These are phyloP conservation scores for Heracleum sosnowskyi DNA, from an alignment of 129 eudicot genomes.

Conservation along the genomic window DNA sequence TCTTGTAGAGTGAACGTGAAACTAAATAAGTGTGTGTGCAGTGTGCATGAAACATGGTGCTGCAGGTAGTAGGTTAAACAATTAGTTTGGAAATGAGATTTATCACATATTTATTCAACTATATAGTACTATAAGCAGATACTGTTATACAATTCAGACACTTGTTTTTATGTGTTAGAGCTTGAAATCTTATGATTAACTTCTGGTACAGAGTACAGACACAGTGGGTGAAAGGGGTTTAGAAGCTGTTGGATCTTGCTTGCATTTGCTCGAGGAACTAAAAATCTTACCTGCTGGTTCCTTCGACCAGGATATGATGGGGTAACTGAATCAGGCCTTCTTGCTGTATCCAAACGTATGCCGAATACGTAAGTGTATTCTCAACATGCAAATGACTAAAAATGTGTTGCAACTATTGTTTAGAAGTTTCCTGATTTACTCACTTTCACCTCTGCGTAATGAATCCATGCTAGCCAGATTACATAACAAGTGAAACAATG, in stretches of 20 bases:
- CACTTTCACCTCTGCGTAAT: constrained; percentile 86
- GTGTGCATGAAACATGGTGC: too few species aligned
- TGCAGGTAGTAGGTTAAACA: too few species aligned
- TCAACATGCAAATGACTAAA: constrained; percentile 79
- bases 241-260: constrained; percentile 68
- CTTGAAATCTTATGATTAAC: background rate
- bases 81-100: too few species aligned
- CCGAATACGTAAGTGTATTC: constrained; percentile 59
- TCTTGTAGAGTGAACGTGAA: too few species aligned
- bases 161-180: background rate
- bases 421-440: constrained; percentile 64
- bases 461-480: constrained; percentile 71
- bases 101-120: too few species aligned
- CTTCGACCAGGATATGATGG: constrained; percentile 49
- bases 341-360: constrained; percentile 72
- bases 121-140: too few species aligned
- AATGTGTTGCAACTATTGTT: constrained; percentile 57
- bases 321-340: constrained; percentile 62
- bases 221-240: constrained; percentile 72
- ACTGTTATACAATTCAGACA: too few species aligned
- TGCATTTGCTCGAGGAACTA: constrained; percentile 71
- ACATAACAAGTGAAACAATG: constrained; percentile 63
- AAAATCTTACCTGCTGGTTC: constrained; percentile 87
- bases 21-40: too few species aligned
- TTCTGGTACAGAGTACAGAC: constrained; percentile 37